phyloP scores from a whole-genome alignment of 495 filamentous ascomycete species.

The Xylaria palmicola region DNA sequence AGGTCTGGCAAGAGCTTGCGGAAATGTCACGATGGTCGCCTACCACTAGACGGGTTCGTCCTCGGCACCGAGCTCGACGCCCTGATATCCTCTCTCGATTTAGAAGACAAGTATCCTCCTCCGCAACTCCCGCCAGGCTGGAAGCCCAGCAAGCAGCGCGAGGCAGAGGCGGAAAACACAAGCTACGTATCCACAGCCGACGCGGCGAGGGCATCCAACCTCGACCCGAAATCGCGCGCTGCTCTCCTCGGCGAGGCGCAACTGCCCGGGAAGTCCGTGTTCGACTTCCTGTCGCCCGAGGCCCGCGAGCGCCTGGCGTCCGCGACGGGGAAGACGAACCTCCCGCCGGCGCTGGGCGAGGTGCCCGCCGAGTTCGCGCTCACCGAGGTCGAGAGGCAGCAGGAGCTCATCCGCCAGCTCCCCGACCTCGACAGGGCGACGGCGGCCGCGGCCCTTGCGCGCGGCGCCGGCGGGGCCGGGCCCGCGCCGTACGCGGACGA shows the following conservation, averaged over 20 bases:
- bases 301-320: slow-evolving; percentile 74
- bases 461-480: slow-evolving; percentile 69
- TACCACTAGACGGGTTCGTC: slow-evolving; percentile 83
- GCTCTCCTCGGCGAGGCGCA: slow-evolving; percentile 78
- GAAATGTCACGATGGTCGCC: slow-evolving; percentile 85
- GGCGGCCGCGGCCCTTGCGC: slow-evolving; percentile 71
- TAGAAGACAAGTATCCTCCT: slow-evolving; percentile 66
- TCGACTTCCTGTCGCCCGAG: slow-evolving; percentile 85
- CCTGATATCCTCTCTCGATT: slow-evolving; percentile 51
- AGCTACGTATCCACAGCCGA: slow-evolving; percentile 69
- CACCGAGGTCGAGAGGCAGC: slow-evolving; percentile 57
- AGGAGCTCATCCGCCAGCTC: slow-evolving; percentile 59
- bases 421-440: slow-evolving; percentile 72
- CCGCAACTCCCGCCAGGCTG: slow-evolving; percentile 76
- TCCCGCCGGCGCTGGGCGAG: slow-evolving; percentile 78
- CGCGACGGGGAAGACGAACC: slow-evolving; percentile 69
- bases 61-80: slow-evolving; percentile 59
- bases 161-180: slow-evolving; percentile 31
- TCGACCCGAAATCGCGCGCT: slow-evolving; percentile 79
- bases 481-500: slow-evolving; percentile 89
- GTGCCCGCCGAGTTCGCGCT: slow-evolving; percentile 62
- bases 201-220: slow-evolving; percentile 68
- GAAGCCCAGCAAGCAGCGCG: slow-evolving; percentile 63
- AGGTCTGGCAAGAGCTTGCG: slow-evolving; percentile 58
- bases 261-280: slow-evolving; percentile 90